Base-by-base conservation (phyloP, 345 rosid species). In the Eucalyptus cloeziana region DNA sequence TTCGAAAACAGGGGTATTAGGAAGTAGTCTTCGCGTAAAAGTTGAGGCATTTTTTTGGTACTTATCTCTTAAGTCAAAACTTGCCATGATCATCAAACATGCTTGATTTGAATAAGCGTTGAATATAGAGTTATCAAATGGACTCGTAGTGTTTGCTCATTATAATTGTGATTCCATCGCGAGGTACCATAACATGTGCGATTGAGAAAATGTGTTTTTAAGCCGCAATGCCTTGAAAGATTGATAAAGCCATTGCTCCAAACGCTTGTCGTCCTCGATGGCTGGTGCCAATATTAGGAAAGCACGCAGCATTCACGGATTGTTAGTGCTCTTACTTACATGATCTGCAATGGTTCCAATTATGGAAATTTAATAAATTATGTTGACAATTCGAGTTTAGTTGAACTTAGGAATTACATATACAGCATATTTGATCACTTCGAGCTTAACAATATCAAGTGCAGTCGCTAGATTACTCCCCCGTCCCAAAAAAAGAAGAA, bases 131-230 rank as follows among this genome's bases (percentile, higher is more conserved):
- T n/a, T 64, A n/a, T 4, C 5, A n/a, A 14, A 64, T 14, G 19
- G 76, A n/a, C 40, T 0, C 2, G 1, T 7, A 64, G 10, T 7
- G 21, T n/a, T 64, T 64, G 76, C 0, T n/a, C 8, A 7, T 64
- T 64, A n/a, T 8, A n/a, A 15, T 1, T 7, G 37, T 5, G 10
- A 16, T 64, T 15, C n/a, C 6, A 0, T 64, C 0, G 11, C 1
- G 10, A 62, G 15, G 0, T 13, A 30, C 0, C 0, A 0, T 30
- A 30, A 30, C 3, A 27, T 1, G 15, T 6, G 69, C 2, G 17
- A 30, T 27, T 62, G 69, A 30, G 17, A 62, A 11, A 27, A 30
- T 8, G 2, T 13, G 17, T 27, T 62, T 30, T 13, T 27, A 30
- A 62, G 69, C 4, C 4, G 33, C 15, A 30, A 30, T 27, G 1